Evolutionary conservation across 2,329 filamentous ascomycete species (phyloP), one percentile per base, ranked within the genome.

Genomic region (Balansia obtecta): DNA sequence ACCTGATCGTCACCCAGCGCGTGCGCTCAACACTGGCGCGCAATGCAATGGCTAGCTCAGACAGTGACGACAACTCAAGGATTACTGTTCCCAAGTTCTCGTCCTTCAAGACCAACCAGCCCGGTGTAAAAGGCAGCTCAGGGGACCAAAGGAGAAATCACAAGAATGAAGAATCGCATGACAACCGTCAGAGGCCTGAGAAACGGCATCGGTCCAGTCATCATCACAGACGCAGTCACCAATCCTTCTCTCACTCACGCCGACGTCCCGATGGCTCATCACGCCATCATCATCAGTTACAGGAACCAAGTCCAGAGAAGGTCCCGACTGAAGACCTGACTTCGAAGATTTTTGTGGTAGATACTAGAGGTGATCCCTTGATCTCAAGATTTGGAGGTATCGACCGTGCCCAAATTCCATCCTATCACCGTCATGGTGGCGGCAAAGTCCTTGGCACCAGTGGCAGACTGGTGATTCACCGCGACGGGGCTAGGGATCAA

Each of bases 331-430:
- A 32, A 16, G 41, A 11, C 15, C 13, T 37, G 2, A 41, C 34
- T 61, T 55, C 62, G 22, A 55, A 62, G 60, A 39, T 61, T 3
- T 90, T 79, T 62, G 58, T 79, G 43, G 60, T 86, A 48, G 91
- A 97, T 65, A 79, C 72, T 41, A 82, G 80, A 60, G 90, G 91
- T 0, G 91, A 97, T 59, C 71, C 75, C 4, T 75, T 88, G 45
- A 88, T 93, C 56, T 65, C 85, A 43, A 76, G 76, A 27, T 96
- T 90, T 63, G 87, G 79, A 13, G 46, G 52, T 30, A 74, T 86
- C 39, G 82, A 95, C 62, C 79, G 79, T 37, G 86, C 85, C 55
- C 77, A 76, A 49, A 68, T 94, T 11, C 88, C 89, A 0, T 59
- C 67, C 2, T 96, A 94, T 61, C 75, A 75, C 53, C 82, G 88